phyloP scores from a whole-genome alignment of 2,329 filamentous ascomycete species.

The Myriosclerotinia curreyana region DNA sequence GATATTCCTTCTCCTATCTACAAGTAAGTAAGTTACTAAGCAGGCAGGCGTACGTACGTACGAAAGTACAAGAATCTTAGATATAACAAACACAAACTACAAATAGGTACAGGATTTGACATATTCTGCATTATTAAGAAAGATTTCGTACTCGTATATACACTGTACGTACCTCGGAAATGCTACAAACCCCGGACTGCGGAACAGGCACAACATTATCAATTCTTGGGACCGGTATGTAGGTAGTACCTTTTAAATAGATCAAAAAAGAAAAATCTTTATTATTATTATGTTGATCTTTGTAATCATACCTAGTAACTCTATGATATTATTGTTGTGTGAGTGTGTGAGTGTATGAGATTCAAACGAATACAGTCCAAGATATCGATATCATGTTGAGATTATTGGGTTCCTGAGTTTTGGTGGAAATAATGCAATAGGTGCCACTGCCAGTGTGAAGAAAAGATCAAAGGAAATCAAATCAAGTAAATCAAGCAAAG shows the following conservation, averaged over 20 bases:
- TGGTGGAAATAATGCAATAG: neutral
- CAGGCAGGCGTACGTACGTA: too few species aligned
- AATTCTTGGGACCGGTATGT: too few species aligned
- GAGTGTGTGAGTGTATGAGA: neutral
- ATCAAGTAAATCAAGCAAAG: constrained; percentile 4
- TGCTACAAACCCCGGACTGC: constrained; percentile 2
- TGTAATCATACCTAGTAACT: constrained; percentile 4
- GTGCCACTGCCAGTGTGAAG: too few species aligned
- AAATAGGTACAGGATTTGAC: neutral
- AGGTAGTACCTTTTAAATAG: too few species aligned
- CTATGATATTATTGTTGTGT: neutral
- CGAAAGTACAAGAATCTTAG: too few species aligned
- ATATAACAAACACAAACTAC: too few species aligned
- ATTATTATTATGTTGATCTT: too few species aligned
- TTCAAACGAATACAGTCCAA: neutral
- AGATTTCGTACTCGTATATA: constrained; percentile 12
- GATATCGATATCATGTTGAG: neutral
- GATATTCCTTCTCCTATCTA: too few species aligned
- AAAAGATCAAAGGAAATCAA: too few species aligned
- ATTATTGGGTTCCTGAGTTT: constrained; percentile 5
- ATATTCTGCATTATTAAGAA: constrained; percentile 14
- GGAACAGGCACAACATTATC: neutral
- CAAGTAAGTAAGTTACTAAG: too few species aligned
- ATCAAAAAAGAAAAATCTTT: too few species aligned
- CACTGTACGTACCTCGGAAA: too few species aligned